Base-by-base conservation (phyloP, 331 rosid genomes). In the Cydonia oblonga region DNA sequence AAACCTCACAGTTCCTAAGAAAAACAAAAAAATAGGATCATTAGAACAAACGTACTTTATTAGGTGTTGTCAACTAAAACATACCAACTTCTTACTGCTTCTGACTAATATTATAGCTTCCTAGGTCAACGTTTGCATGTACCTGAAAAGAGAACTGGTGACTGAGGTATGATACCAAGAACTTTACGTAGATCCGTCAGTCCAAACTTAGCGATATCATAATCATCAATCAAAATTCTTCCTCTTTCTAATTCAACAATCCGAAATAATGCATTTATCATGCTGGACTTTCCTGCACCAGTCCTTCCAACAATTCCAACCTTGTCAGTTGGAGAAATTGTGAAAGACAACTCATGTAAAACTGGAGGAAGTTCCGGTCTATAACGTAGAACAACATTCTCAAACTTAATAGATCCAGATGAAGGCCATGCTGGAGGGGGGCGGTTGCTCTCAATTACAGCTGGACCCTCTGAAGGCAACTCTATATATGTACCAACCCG, bases 401-500 rank as follows among this genome's bases (percentile, higher is more conserved):
- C 88, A 78, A 84, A 84, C 59, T 64, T 72, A 28, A 84, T 76
- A 38, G 75, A 72, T 66, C 88, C 88, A 20, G 72, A 70, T 57
- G 85, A 84, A 72, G 88, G 88, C 88, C 88, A 84, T 7, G 70
- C 86, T 5, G 85, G 85, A 68, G 88, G 84, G 25, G 88, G 88
- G 42, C 84, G 85, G 70, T 78, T 84, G 76, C 62, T 40, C 75
- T 84, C 83, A 78, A 84, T 69, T 63, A 84, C 33, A 68, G 70
- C 5, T 5, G 84, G 81, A 69, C 81, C 85, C 66, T 93, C 98
- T 2, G 98, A 77, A 63, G 96, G 96, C 80, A 93, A 84, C 73
- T 89, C 97, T 40, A 91, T 83, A 32, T 90, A 91, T 15, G 91
- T 86, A 52, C 97, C 96, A 59, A 86, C 69, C 70, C 98, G 90